Percentiles rank a stretch among this genome's conserved stretches.
Conservation (phyloP, 345 rosid species). For the Zanthoxylum bungeanum region DNA sequence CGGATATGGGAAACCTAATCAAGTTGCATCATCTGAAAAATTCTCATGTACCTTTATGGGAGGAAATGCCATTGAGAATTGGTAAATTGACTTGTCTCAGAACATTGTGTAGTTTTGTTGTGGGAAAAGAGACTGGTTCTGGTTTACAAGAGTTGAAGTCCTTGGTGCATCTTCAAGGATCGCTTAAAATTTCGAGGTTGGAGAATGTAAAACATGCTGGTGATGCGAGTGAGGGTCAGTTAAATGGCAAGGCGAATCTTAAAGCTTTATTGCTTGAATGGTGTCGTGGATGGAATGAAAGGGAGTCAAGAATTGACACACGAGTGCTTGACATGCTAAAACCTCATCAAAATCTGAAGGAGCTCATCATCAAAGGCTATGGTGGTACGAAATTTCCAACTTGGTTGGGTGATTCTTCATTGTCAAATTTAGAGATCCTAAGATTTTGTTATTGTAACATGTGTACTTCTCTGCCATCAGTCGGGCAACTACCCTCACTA, state of each 20-base stretch:
- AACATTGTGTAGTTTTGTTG: background rate
- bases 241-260: background rate
- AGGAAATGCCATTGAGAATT: background rate
- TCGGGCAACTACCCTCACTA: slow-evolving; percentile 8
- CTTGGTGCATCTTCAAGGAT: background rate
- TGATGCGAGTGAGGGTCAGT: background rate
- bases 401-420: slow-evolving; percentile 15
- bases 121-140: background rate
- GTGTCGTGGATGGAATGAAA: background rate
- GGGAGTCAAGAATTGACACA: background rate
- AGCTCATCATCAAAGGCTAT: slow-evolving; percentile 1
- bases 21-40: background rate
- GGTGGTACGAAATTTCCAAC: slow-evolving; percentile 3
- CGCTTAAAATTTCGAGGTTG: slow-evolving; percentile 2
- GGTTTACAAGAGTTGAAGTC: background rate
- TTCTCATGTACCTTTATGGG: background rate
- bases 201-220: background rate
- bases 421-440: slow-evolving; percentile 9
- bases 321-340: background rate
- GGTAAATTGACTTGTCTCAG: background rate
- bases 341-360: slow-evolving; percentile 1
- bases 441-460: slow-evolving; percentile 1
- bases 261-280: slow-evolving; percentile 2
- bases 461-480: slow-evolving; percentile 4
- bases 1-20: background rate